Evolutionary conservation across 257 asterid genomes (phyloP), one percentile per base, ranked within the genome.

Genomic region (Solanum sitiens): DNA sequence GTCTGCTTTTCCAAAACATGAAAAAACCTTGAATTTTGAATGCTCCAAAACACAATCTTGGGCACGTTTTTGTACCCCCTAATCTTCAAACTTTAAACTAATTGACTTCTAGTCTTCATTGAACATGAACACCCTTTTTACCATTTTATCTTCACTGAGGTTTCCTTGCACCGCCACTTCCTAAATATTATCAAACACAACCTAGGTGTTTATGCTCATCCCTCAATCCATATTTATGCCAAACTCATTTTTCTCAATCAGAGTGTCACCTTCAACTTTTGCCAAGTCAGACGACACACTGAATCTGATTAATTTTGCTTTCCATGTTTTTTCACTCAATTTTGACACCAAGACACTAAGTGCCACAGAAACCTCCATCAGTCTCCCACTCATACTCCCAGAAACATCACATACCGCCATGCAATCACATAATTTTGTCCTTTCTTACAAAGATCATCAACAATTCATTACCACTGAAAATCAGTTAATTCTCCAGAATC

Each of bases 11-110:
- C 93, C 47, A 76, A 16, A 45, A 94, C 93, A 6, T 93, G 95
- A 10, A 93, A 92, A 13, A 95, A 88, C 39, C 84, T 75, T 2
- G 95, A 94, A 80, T 88, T 75, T 37, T 93, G 87, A 8, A 94
- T 92, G 90, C 93, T 94, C 94, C 97, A 93, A 84, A 94, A 93
- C 88, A 93, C 94, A 35, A 93, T 90, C 82, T 94, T 95, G 0
- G 95, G 95, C 84, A 93, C 93, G 13, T 82, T 90, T 83, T 45
- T 15, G 40, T 86, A 92, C 6, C 94, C 94, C 95, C 67, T 87
- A 89, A 86, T 89, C 93, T 88, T 77, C 74, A 61, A 89, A 94
- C 47, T 91, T 93, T 84, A 94, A 89, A 86, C 90, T 90, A 25
- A 91, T 92, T 61, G 86, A 92, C 87, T 89, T 88, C 84, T 92